Evolutionary conservation across 208 protist genomes (phyloP).

Genomic region (Porcisia deanei): DNA sequence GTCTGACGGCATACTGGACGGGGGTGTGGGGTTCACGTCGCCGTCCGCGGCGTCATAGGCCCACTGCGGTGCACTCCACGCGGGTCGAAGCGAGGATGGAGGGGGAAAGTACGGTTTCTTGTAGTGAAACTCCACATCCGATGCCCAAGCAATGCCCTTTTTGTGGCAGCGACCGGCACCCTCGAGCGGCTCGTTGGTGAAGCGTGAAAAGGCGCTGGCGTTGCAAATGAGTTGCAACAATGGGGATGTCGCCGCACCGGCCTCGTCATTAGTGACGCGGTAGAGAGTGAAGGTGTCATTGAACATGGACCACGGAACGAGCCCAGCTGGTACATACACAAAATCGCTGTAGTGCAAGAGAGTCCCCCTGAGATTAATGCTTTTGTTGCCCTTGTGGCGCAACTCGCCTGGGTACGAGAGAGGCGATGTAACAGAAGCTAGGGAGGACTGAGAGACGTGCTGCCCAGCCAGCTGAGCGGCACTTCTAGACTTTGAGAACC

Average conservation of each 20-base stretch:
- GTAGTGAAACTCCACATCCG: slow-evolving; percentile 91
- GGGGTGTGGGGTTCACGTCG: slow-evolving; percentile 15
- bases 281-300: slow-evolving; percentile 95
- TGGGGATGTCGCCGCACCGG: neutral
- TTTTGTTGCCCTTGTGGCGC: slow-evolving; percentile 17
- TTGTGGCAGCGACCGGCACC: slow-evolving; percentile 68
- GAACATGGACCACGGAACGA: slow-evolving; percentile 97
- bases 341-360: slow-evolving; percentile 56
- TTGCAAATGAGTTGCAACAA: slow-evolving; percentile 62
- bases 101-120: slow-evolving; percentile 48
- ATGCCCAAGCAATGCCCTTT: slow-evolving; percentile 94
- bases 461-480: slow-evolving; percentile 76
- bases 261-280: neutral
- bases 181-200: slow-evolving; percentile 55
- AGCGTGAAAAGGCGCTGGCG: slow-evolving; percentile 70
- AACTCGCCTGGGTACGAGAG: slow-evolving; percentile 66
- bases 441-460: slow-evolving; percentile 10
- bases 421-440: slow-evolving; percentile 49
- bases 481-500: slow-evolving; percentile 87
- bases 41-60: slow-evolving; percentile 31
- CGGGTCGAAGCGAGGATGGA: slow-evolving; percentile 1
- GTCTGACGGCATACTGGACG: slow-evolving; percentile 37
- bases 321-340: slow-evolving; percentile 95
- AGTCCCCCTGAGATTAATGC: slow-evolving; percentile 14
- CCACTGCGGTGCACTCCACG: slow-evolving; percentile 61